Conservation (phyloP, 179 eudicot species). For the Silene noctiflora region DNA sequence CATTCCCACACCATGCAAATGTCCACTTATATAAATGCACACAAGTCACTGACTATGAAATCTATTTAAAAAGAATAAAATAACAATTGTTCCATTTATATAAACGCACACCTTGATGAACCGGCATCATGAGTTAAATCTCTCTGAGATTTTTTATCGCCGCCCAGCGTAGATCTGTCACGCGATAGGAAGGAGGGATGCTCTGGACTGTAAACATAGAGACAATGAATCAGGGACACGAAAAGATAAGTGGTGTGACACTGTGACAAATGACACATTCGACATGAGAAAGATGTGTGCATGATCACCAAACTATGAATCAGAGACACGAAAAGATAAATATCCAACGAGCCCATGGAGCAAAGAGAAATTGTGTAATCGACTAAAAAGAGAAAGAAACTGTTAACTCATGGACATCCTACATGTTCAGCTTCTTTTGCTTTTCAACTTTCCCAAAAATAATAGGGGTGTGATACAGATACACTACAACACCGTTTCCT, state of each 20-base stretch:
- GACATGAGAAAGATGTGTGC: constrained; percentile 5
- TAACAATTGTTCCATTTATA: background rate
- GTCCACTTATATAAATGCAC: background rate
- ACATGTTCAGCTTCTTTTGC: background rate
- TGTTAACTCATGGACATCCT: background rate
- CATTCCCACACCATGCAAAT: background rate
- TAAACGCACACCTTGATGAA: constrained; percentile 62
- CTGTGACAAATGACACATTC: background rate
- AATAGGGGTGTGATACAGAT: background rate
- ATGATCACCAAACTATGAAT: background rate
- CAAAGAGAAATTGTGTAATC: constrained; percentile 6
- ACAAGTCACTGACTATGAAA: background rate
- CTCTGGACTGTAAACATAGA: constrained; percentile 71
- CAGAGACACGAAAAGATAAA: too few species aligned
- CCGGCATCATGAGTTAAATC: constrained; percentile 56
- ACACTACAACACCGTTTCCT: background rate
- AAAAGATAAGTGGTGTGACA: background rate
- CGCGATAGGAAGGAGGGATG: constrained; percentile 84
- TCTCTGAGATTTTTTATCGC: constrained; percentile 66
- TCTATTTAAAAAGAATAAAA: background rate
- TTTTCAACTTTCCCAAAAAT: background rate
- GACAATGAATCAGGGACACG: constrained; percentile 16
- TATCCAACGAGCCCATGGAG: background rate
- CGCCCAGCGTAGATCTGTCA: constrained; percentile 89
- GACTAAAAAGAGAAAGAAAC: background rate